Base-by-base conservation (phyloP, 345 rosid genomes). In the Lumnitzera littorea region DNA sequence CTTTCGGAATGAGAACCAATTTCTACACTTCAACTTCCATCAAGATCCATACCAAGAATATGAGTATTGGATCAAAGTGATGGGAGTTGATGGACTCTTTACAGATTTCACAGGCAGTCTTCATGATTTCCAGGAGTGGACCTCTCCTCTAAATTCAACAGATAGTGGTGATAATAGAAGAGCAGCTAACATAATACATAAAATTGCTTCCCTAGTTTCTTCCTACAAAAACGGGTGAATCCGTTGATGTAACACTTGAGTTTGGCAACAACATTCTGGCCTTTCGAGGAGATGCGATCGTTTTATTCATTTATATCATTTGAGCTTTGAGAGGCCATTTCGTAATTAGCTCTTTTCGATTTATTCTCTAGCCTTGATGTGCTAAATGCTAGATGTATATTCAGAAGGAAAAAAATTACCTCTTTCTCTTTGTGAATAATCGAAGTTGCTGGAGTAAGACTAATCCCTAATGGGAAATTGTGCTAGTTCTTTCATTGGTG, bases 31-130 rank as follows among this genome's bases (percentile, higher is more conserved):
- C 24, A 46, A 79, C 62, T 92, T 90, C 72, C 56, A 76, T 76
- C 84, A 90, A 73, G 99, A 92, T 25, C 80, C 96, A 0, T 82
- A 85, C 41, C 53, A 24, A 13, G 99, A 92, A 62, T 92, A 87
- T 43, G 78, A 80, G 50, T 90, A 75, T 69, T 92, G 99, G 99
- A 63, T 92, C 58, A 84, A 80, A 69, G 75, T 74, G 69, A 76
- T 90, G 0, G 90, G 95, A 62, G 86, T 87, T 2, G 97, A 87
- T 63, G 97, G 99, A 48, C 83, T 90, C 62, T 90, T 94, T 62
- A 94, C 99, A 17, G 99, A 94, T 69, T 90, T 88, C 80, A 80
- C 99, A 0, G 91, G 96, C 53, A 90, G 95, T 72, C 82, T 94
- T 13, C 89, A 84, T 51, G 74, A 70, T 20, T 90, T 48, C 57